Evolutionary conservation across 371 early-diverging fungal species (phyloP), one percentile per base, ranked within the genome.

Genomic region (Quaeritorhiza haematococci): DNA sequence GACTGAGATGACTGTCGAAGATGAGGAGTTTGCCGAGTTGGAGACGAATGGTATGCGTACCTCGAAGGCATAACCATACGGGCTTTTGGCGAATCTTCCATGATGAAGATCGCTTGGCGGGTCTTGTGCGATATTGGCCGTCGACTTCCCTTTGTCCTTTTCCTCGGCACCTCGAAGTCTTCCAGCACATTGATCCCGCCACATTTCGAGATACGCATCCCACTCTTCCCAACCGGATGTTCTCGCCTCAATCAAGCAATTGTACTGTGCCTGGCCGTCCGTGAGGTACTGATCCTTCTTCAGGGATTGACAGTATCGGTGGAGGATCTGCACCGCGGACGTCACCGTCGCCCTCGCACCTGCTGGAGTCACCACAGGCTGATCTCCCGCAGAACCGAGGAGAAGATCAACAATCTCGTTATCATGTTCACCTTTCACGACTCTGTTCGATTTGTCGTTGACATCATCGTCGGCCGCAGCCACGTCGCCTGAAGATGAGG

Each of bases 41-140:
- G 21, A 13, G 13, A 15, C 48, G 8, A 23, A 23, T 3, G 58
- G 59, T 30, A 64, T 33, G 2, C 24, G 1, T 19, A 62, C 56
- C 10, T 21, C 19, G 43, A 35, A 54, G 33, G 56, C 64, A 29
- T 49, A 68, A 13, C 68, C 64, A 38, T 27, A 64, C 2, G 60
- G 51, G 33, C 21, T 34, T 6, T 38, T 13, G 19, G 13, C 38
- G n/a, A n/a, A n/a, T n/a, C n/a, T n/a, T n/a, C n/a, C n/a, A n/a
- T n/a, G n/a, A n/a, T n/a, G n/a, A n/a, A n/a, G n/a, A n/a, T n/a
- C n/a, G n/a, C n/a, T n/a, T n/a, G n/a, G n/a, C n/a, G n/a, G n/a
- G n/a, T n/a, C n/a, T n/a, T n/a, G n/a, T n/a, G n/a, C n/a, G n/a
- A n/a, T n/a, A n/a, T n/a, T n/a, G n/a, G n/a, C n/a, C n/a, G n/a